phyloP scores from a whole-genome alignment of 164 flowering plant genomes.

The Aristolochia californica region DNA sequence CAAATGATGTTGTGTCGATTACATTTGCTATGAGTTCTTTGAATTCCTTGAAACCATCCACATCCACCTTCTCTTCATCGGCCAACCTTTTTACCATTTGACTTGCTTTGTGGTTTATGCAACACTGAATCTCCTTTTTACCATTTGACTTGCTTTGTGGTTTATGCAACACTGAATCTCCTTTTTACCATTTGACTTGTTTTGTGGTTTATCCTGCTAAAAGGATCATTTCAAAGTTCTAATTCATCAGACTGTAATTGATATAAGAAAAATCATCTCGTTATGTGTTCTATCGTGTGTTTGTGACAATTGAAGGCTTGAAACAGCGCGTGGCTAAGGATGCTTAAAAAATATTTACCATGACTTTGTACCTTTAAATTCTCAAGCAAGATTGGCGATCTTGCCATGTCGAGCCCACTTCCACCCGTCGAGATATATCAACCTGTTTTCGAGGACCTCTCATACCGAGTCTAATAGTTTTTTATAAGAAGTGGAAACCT shows the following conservation, averaged over 20 bases:
- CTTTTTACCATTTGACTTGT: no score
- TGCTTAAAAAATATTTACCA: no score
- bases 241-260: no score
- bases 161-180: no score
- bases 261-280: no score
- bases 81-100: neutral
- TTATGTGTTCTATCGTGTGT: no score
- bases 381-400: neutral
- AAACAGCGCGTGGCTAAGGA: no score
- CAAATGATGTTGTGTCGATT: neutral
- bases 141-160: no score
- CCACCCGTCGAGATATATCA: neutral
- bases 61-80: neutral
- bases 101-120: neutral
- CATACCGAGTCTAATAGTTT: neutral
- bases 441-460: neutral
- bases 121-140: constrained; percentile 1
- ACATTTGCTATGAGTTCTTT: neutral
- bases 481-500: no score
- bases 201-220: neutral
- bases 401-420: constrained; percentile 1
- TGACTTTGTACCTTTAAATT: constrained; percentile 3
- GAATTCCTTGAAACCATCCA: constrained; percentile 2
- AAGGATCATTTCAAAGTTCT: no score
- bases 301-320: neutral